Percentiles rank a stretch among this genome's conserved stretches.
Conservation (phyloP, 805 yeast genomes). For the Saccharomycopsis babjevae region DNA sequence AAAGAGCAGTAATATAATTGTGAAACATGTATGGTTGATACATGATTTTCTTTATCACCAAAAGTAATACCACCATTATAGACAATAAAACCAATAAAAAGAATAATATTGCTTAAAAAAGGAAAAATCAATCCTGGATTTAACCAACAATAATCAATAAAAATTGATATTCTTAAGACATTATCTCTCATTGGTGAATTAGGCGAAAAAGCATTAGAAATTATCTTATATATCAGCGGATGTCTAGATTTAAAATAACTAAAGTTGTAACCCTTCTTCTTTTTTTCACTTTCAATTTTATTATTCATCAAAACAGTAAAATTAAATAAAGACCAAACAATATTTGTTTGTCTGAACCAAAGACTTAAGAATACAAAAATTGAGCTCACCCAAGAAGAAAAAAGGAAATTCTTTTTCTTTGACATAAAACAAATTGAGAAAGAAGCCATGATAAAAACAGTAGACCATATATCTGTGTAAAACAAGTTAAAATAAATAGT, state of each 20-base stretch:
- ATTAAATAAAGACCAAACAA: slow-evolving; percentile 70
- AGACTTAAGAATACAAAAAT: slow-evolving; percentile 52
- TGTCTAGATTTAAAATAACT: not conserved
- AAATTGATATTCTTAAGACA: slow-evolving; percentile 5
- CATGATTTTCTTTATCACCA: slow-evolving; percentile 87
- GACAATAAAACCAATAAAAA: slow-evolving; percentile 49
- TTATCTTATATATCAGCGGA: not conserved
- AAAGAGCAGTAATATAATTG: slow-evolving; percentile 73
- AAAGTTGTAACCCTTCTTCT: not conserved
- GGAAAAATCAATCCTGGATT: slow-evolving; percentile 31
- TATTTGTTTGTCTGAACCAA: slow-evolving; percentile 81
- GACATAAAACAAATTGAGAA: slow-evolving; percentile 36
- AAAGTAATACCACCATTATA: slow-evolving; percentile 77
- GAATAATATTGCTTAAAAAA: slow-evolving; percentile 37
- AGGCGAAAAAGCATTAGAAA: not conserved
- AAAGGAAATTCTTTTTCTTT: slow-evolving; percentile 17
- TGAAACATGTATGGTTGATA: slow-evolving; percentile 57
- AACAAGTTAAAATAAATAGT: slow-evolving; percentile 65
- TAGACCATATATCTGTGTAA: slow-evolving; percentile 93
- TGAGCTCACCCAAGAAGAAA: slow-evolving; percentile 34
- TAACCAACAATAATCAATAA: slow-evolving; percentile 11
- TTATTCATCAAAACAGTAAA: slow-evolving; percentile 45
- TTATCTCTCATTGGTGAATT: not conserved
- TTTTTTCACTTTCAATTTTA: slow-evolving; percentile 6
- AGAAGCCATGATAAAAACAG: slow-evolving; percentile 52